These are phyloP conservation scores for Chaetomium fimeti DNA, from an alignment of 495 filamentous ascomycete species.

Conservation along the genomic window DNA sequence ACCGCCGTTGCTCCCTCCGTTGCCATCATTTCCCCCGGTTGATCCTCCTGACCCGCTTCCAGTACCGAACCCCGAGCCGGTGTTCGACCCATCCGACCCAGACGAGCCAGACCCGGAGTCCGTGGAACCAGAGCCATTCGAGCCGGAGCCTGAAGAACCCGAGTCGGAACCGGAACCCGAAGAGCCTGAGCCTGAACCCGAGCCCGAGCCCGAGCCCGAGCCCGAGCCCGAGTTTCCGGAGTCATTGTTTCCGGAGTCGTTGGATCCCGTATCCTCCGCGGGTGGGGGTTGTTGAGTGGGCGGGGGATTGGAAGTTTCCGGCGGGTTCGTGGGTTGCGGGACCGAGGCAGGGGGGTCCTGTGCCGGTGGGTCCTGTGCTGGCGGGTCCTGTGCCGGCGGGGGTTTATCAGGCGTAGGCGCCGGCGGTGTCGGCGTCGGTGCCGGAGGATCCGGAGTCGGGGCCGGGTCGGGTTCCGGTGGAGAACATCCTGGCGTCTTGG, in stretches of 20 bases:
- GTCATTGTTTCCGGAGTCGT: background rate
- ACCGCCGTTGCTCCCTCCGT: background rate
- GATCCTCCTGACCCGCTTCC: background rate
- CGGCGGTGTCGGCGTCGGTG: background rate
- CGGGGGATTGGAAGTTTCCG: background rate
- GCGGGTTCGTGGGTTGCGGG: background rate
- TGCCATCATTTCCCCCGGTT: background rate
- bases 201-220: background rate
- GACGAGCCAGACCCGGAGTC: slow-evolving; percentile 14
- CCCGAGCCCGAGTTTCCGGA: slow-evolving; percentile 12
- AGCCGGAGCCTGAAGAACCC: slow-evolving; percentile 10
- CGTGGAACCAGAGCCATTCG: background rate
- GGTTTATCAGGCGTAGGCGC: no score
- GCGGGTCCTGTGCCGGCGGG: no score
- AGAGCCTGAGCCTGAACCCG: background rate
- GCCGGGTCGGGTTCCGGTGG: background rate
- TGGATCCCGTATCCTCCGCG: background rate
- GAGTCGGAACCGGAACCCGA: no score
- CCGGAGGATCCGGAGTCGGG: slow-evolving; percentile 16
- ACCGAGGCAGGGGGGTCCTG: background rate
- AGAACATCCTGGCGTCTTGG: slow-evolving; percentile 15
- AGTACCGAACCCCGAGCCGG: slow-evolving; percentile 16
- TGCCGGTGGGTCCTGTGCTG: no score
- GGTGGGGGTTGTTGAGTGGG: slow-evolving; percentile 1
- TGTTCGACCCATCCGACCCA: slow-evolving; percentile 11